Evolutionary conservation across 2,329 filamentous ascomycete species (phyloP), one percentile per base, ranked within the genome.

Genomic region (Fonsecaea monophora): DNA sequence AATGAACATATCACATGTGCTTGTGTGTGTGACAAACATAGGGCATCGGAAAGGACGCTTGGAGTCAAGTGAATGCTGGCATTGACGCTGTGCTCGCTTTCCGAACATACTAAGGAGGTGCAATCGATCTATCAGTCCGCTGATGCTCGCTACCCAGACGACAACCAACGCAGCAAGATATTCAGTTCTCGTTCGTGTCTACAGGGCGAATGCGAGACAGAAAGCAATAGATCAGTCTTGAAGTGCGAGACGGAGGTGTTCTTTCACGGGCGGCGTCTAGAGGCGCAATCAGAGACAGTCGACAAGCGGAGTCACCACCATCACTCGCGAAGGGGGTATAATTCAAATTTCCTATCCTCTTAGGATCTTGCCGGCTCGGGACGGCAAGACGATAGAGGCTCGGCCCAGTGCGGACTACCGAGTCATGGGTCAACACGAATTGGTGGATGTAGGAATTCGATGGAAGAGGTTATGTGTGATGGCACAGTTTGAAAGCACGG

Each of bases 281-380:
- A n/a, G 62, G 34, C n/a, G 45, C 62, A 64, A 59, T 59, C 55
- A 54, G 30, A 54, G 34, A 56, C 32, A 6, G n/a, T 53, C 35
- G 35, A 53, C 34, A 48, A 12, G n/a, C 30, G 13, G 2, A n/a
- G 18, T 18, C 45, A 50, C 54, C 54, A 53, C 53, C 35, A 55
- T 38, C 53, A 61, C 40, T 53, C 13, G 50, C 21, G 5, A 50
- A 30, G 10, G 10, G 45, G 21, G 45, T 5, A 5, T 7, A 7
- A n/a, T 15, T 5, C 4, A 32, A 13, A 15, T n/a, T n/a, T 42
- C 40, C 4, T 7, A 42, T 42, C 7, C 13, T n/a, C 9, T 50
- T 50, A n/a, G 18, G 45, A 5, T 21, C 2, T 34, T 48, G 30
- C 37, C 59, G 59, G 59, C 59, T 61, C 59, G 59, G 35, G 18